Evolutionary conservation across 495 filamentous ascomycete genomes (phyloP), one percentile per base, ranked within the genome.

Genomic region (Podospora tetraspora): DNA sequence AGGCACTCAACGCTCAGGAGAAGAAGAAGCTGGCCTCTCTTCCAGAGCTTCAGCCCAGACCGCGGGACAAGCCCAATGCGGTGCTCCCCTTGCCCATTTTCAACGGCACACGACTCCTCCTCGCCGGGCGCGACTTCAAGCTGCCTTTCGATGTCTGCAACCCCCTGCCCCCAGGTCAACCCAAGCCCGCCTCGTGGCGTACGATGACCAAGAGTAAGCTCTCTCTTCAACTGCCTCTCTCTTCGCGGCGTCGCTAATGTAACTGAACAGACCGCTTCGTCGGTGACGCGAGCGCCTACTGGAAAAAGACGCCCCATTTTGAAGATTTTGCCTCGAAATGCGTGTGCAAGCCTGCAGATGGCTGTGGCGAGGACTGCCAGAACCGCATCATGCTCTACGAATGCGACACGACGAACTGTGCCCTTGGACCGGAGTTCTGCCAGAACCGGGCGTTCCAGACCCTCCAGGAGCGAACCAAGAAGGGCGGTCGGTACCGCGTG

Each of bases 361-460:
- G 92, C 30, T 99, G 95, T 74, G 92, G 88, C 70, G 93, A 97
- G 63, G 82, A 89, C 69, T 99, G 95, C 79, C 89, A 94, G 73
- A 99, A 99, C 74, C 87, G 93, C 59, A 92, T 91, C 79, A 97
- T 98, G 92, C 88, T 95, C 66, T 97, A 97, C 76, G 95, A 99
- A 79, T 99, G 95, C 77, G 92, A 97, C 77, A 87, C 91, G 11
- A 89, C 84, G 61, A 98, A 97, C 77, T 99, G 95, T 79, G 88
- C 86, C 66, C 78, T 96, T 23, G 90, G 90, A 57, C 78, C 82
- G 12, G 82, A 84, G 4, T 79, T 82, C 62, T 99, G 95, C 80
- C 87, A 84, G 27, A 99, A 99, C 77, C 91, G 95, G 37, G 89
- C 88, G 37, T 99, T 98, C 78, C 88, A 90, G 25, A 86, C 90